phyloP scores from a whole-genome alignment of 192 early-diverging fungal species.

The Dimargaris cristalligena region DNA sequence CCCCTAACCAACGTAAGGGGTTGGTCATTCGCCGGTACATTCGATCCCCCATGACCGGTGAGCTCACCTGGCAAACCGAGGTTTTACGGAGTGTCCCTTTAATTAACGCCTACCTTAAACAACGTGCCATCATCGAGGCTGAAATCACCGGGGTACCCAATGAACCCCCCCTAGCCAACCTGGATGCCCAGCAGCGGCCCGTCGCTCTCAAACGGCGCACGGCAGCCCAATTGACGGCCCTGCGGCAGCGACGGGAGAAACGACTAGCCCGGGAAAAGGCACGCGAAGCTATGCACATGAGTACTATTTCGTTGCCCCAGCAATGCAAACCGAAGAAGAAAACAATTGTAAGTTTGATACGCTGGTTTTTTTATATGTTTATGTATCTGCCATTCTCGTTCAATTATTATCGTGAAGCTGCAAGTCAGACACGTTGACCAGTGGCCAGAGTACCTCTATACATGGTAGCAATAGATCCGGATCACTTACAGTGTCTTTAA shows the following conservation, averaged over 20 bases:
- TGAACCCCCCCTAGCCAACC: not conserved
- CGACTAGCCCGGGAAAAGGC: conserved; percentile 18
- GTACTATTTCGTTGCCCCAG: conserved; percentile 29
- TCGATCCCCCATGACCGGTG: conserved; percentile 35
- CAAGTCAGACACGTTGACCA: too few relatives aligned
- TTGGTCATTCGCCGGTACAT: conserved; percentile 24
- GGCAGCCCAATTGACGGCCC: conserved; percentile 36
- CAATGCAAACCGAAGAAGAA: conserved; percentile 45
- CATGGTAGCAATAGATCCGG: too few relatives aligned
- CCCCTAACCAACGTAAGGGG: conserved; percentile 13
- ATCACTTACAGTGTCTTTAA: too few relatives aligned
- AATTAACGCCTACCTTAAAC: conserved; percentile 78
- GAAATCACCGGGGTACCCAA: too few relatives aligned
- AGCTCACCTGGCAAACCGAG: conserved; percentile 59
- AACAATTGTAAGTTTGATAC: conserved; percentile 21
- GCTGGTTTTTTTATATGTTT: too few relatives aligned
- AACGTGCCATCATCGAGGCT: conserved; percentile 61
- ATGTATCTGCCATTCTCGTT: too few relatives aligned
- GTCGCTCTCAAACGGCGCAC: conserved; percentile 25
- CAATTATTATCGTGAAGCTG: too few relatives aligned
- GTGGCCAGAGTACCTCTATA: too few relatives aligned
- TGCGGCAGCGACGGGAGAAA: conserved; percentile 47
- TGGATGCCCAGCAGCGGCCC: not conserved
- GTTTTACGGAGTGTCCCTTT: conserved; percentile 65
- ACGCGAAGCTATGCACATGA: conserved; percentile 29